Conservation (phyloP, 441 rosid genomes). For the Rhodomyrtus psidioides region DNA sequence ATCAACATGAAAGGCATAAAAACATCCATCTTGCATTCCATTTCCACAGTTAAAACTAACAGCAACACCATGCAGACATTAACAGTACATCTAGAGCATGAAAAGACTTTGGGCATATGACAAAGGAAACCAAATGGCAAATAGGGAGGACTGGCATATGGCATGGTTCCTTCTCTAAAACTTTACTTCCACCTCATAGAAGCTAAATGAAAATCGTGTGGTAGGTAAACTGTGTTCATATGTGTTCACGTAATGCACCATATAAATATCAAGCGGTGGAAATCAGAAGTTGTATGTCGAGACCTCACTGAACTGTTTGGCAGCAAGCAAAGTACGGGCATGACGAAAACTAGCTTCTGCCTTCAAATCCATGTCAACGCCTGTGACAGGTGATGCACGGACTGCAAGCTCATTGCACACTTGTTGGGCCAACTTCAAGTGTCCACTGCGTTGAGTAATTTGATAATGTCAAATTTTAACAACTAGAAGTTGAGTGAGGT, state of each 20-base stretch:
- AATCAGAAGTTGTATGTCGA: conserved; percentile 1
- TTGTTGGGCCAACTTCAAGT: conserved; percentile 79
- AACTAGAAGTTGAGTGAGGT: conserved; percentile 3
- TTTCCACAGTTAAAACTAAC: background rate
- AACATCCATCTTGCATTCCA: background rate
- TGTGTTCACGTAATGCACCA: background rate
- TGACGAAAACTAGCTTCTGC: conserved; percentile 86
- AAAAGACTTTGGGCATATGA: background rate
- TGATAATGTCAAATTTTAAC: conserved; percentile 7
- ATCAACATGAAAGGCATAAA: background rate
- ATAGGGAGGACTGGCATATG: background rate
- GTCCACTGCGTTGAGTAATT: conserved; percentile 43
- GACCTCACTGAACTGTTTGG: conserved; percentile 90
- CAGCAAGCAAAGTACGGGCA: conserved; percentile 93
- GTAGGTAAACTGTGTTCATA: background rate
- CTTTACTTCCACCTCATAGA: background rate
- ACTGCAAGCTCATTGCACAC: conserved; percentile 83
- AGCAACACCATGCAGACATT: background rate
- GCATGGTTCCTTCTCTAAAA: background rate
- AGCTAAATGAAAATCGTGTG: background rate
- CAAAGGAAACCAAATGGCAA: background rate
- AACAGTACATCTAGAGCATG: background rate
- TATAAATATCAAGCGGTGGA: background rate
- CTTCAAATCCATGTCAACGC: conserved; percentile 90
- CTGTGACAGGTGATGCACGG: conserved; percentile 64